phyloP scores from a whole-genome alignment of 2,329 filamentous ascomycete species.

The Thermothelomyces thermophilus region DNA sequence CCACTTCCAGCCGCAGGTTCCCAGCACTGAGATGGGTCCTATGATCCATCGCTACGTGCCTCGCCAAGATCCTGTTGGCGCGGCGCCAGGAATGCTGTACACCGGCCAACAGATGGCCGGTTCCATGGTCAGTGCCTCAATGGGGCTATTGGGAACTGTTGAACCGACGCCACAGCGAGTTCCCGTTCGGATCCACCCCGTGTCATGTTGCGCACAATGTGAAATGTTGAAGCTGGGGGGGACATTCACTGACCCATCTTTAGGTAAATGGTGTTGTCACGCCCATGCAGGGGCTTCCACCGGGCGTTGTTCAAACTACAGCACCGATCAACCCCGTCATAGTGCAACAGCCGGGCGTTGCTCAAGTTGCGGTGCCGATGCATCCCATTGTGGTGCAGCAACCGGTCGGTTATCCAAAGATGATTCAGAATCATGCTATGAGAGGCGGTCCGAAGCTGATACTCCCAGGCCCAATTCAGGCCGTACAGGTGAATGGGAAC shows the following conservation, averaged over 20 bases:
- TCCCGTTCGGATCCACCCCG: neutral
- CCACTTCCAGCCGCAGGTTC: constrained; percentile 53
- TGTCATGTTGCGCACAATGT: neutral
- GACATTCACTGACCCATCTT: constrained; percentile 14
- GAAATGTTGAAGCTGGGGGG: neutral
- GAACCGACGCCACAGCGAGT: neutral
- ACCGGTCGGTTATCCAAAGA: constrained; percentile 17
- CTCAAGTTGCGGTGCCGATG: constrained; percentile 15
- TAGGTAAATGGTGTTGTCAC: constrained; percentile 19
- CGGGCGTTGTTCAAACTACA: constrained; percentile 12
- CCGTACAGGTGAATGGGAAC: constrained; percentile 35
- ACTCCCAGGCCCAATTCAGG: constrained; percentile 7
- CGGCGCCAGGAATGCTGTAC: neutral
- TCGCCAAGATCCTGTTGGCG: constrained; percentile 37
- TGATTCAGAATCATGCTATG: constrained; percentile 14
- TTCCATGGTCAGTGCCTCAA: constrained; percentile 12
- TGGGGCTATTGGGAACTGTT: neutral
- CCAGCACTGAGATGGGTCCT: constrained; percentile 50
- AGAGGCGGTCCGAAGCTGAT: constrained; percentile 2
- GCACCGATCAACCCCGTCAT: constrained; percentile 20
- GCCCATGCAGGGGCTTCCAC: constrained; percentile 15
- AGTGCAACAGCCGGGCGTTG: constrained; percentile 22
- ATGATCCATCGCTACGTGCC: constrained; percentile 51
- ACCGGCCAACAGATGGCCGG: constrained; percentile 1
- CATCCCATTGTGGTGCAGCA: constrained; percentile 25